These are phyloP conservation scores for Asterophora lycoperdoides DNA, from an alignment of 768 basidiomycete genomes.

Conservation along the genomic window DNA sequence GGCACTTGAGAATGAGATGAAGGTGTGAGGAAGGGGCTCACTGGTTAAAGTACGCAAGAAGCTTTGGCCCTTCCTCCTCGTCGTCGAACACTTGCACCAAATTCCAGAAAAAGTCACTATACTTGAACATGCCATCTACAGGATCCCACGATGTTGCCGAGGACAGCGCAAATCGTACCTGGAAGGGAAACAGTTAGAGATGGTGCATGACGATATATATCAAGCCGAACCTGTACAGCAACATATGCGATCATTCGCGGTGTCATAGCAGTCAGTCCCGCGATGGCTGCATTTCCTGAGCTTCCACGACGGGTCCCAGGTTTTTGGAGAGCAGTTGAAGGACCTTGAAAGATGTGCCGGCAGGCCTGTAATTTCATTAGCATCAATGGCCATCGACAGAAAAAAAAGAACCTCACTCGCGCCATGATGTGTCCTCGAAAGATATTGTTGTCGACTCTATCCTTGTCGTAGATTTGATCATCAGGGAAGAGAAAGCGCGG, in stretches of 20 bases:
- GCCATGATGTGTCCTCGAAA: slow-evolving; percentile 2
- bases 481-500: slow-evolving; percentile 13
- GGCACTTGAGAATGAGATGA: too few species aligned
- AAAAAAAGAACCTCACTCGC: slow-evolving; percentile 1
- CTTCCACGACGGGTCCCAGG: slow-evolving; percentile 11
- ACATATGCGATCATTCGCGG: slow-evolving; percentile 16
- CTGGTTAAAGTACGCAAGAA: slow-evolving; percentile 9
- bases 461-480: not conserved
- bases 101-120: slow-evolving; percentile 9
- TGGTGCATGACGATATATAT: not conserved
- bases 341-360: slow-evolving; percentile 17
- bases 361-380: slow-evolving; percentile 5
- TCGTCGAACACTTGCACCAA: slow-evolving; percentile 8
- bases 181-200: not conserved
- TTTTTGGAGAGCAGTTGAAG: slow-evolving; percentile 13
- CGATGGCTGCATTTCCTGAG: slow-evolving; percentile 14
- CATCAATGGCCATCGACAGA: not conserved
- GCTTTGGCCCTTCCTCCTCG: not conserved
- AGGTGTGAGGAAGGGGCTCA: not conserved
- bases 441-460: not conserved
- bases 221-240: slow-evolving; percentile 17
- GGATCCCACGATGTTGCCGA: slow-evolving; percentile 4
- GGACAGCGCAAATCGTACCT: slow-evolving; percentile 9
- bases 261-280: slow-evolving; percentile 10
- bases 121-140: slow-evolving; percentile 7